Evolutionary conservation across 208 protist species (phyloP), one percentile per base, ranked within the genome.

Genomic region (Acanthamoeba lenticulata): DNA sequence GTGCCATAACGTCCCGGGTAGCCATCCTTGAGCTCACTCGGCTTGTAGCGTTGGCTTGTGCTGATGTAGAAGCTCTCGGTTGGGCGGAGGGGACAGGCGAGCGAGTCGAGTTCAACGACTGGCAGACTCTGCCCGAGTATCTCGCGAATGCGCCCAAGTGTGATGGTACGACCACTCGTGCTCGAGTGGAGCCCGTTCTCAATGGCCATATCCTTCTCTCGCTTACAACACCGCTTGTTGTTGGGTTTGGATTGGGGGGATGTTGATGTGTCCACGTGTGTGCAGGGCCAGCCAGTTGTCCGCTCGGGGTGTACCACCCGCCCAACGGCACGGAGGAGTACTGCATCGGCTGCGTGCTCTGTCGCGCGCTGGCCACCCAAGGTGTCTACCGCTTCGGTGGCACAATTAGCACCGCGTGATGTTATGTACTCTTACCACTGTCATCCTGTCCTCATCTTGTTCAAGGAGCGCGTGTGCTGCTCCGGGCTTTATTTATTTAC

Each of bases 251-350:
- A n/a, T n/a, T n/a, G n/a, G n/a, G n/a, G 19, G 24, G 19, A 24
- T 55, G 11, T 47, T 24, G 4, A 5, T 44, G 19, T 6, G 9
- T 47, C n/a, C 4, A 15, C 9, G 42, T 13, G 38, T 9, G 15
- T 9, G 7, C 77, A 88, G 77, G 77, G 27, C 44, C 77, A 1
- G 5, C 40, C 27, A 38, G 52, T 27, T 88, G 77, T 36, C 34
- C 77, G 17, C 38, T 88, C 17, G 40, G 77, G 34, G 42, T 88
- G 40, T 42, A 88, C 42, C 77, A 88, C 19, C 77, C 77, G 24
- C 40, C 77, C 77, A 88, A 88, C 47, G 77, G 77, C 42, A 88
- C 34, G 0, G 77, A 88, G 40, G 77, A 88, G 34, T 88, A 52
- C 47, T 88, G 77, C 34, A 47, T 88, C 6, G 77, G 77, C 5